These are phyloP conservation scores for Aspergillus texensis DNA, from an alignment of 2,329 filamentous ascomycete genomes.

Conservation along the genomic window DNA sequence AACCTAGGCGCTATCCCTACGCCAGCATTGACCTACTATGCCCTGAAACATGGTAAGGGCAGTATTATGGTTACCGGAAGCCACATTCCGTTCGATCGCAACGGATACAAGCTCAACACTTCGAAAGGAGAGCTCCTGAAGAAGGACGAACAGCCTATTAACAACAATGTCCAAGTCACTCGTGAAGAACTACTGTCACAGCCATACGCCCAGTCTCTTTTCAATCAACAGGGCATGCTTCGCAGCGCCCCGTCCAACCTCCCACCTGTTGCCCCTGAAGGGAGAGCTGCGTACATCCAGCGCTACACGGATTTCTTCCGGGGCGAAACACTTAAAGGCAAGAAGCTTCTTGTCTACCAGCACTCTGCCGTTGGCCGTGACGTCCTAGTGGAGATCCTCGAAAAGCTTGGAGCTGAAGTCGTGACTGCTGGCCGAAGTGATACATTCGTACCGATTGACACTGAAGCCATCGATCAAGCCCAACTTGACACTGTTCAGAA, in stretches of 20 bases:
- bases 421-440: conserved; percentile 35
- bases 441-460: conserved; percentile 39
- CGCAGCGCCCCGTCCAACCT: conserved; percentile 20
- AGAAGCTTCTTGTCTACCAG: conserved; percentile 35
- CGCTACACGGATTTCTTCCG: conserved; percentile 37
- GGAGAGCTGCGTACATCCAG: conserved; percentile 29
- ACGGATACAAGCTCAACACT: conserved; percentile 40
- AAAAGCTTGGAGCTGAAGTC: conserved; percentile 33
- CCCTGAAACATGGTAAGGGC: conserved; percentile 32
- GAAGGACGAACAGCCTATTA: conserved; percentile 36
- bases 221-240: conserved; percentile 32
- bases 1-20: conserved; percentile 38
- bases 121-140: conserved; percentile 37
- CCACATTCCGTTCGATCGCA: conserved; percentile 40
- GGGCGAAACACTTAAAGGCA: conserved; percentile 29
- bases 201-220: conserved; percentile 30
- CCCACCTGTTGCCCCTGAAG: conserved; percentile 20
- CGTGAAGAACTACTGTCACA: conserved; percentile 31
- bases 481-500: conserved; percentile 34
- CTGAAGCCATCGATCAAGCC: conserved; percentile 36
- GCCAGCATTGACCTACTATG: conserved; percentile 33
- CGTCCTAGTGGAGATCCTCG: conserved; percentile 33
- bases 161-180: conserved; percentile 26
- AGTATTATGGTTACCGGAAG: conserved; percentile 41
- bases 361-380: conserved; percentile 39